Percentiles rank a stretch among this genome's conserved stretches.
Evolutionary conservation across 768 basidiomycete genomes (phyloP).

Genomic region (Chiua virens): DNA sequence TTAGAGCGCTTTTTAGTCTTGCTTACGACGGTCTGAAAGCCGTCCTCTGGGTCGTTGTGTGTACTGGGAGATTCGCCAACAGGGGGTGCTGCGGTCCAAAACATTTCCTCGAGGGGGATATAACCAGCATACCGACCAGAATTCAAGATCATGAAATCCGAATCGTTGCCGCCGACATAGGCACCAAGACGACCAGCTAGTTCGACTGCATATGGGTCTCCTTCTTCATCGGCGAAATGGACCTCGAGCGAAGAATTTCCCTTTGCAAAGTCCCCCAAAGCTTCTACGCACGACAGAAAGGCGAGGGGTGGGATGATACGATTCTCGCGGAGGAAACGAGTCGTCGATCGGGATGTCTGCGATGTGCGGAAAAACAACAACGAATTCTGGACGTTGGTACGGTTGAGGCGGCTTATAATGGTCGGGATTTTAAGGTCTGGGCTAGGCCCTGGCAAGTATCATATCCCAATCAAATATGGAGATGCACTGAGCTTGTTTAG

Average conservation of each 20-base stretch:
- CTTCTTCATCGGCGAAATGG: constrained; percentile 80
- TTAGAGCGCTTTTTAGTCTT: constrained; percentile 51
- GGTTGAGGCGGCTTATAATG: constrained; percentile 53
- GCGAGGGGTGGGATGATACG: constrained; percentile 71
- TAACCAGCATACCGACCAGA: constrained; percentile 76
- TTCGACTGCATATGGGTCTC: constrained; percentile 82
- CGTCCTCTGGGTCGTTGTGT: constrained; percentile 43
- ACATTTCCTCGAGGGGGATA: constrained; percentile 73
- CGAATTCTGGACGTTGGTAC: constrained; percentile 58
- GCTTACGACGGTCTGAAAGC: constrained; percentile 58
- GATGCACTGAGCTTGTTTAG: neutral
- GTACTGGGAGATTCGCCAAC: constrained; percentile 21
- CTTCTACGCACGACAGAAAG: constrained; percentile 57
- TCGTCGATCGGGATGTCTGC: constrained; percentile 53
- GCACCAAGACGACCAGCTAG: constrained; percentile 71
- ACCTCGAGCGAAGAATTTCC: constrained; percentile 44
- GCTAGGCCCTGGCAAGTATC: constrained; percentile 51
- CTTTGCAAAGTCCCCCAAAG: constrained; percentile 43
- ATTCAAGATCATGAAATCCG: constrained; percentile 80
- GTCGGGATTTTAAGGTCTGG: constrained; percentile 77
- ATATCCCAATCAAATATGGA: constrained; percentile 11
- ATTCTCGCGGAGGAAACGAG: constrained; percentile 71
- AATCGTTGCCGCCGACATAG: constrained; percentile 78
- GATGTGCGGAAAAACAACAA: constrained; percentile 85
- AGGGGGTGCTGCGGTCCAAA: constrained; percentile 48